Base-by-base conservation (phyloP, 306 rosid genomes). In the Luffa acutangula region DNA sequence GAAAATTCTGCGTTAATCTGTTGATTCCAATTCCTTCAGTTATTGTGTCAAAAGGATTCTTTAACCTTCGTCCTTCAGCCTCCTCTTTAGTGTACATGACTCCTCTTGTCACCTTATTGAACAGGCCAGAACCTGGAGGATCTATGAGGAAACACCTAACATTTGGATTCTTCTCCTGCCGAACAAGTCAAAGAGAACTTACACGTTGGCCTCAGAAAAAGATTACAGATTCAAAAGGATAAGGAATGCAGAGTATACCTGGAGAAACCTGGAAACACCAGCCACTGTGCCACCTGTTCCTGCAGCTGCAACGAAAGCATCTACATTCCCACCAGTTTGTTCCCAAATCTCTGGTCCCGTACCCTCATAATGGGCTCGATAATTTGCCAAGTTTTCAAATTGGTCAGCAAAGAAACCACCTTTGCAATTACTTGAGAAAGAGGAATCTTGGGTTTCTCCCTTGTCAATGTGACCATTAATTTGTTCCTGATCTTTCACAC, bases 281-380 rank as follows among this genome's bases (percentile, higher is more conserved):
- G 97, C 97, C 81, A 93, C 81, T 18, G 99, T 95, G 52, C 97
- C 97, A 77, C 99, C 99, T 0, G 97, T 95, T 75, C 99, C 97
- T 25, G 97, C 93, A 49, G 94, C 99, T 8, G 92, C 97, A 78
- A 95, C 88, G 79, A 93, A 93, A 36, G 93, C 97, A 86, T 95
- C 93, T 58, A 95, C 73, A 20, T 82, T 75, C 49, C 94, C 96
- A 43, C 84, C 80, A 0, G 93, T 88, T 84, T 95, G 97, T 66
- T 92, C 89, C 97, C 97, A 95, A 76, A 93, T 93, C 88, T 95
- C 97, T 77, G 97, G 97, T 54, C 98, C 98, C 3, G 97, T 95
- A 80, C 93, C 92, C 82, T 91, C 89, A 52, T 88, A 89, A 85
- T 91, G 97, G 2, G 97, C 97, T 81, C 89, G 87, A 48, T 87